Percentiles rank a stretch among this genome's conserved stretches.
phyloP scores from a whole-genome alignment of 192 early-diverging fungal genomes.

The Spizellomyces sp. region DNA sequence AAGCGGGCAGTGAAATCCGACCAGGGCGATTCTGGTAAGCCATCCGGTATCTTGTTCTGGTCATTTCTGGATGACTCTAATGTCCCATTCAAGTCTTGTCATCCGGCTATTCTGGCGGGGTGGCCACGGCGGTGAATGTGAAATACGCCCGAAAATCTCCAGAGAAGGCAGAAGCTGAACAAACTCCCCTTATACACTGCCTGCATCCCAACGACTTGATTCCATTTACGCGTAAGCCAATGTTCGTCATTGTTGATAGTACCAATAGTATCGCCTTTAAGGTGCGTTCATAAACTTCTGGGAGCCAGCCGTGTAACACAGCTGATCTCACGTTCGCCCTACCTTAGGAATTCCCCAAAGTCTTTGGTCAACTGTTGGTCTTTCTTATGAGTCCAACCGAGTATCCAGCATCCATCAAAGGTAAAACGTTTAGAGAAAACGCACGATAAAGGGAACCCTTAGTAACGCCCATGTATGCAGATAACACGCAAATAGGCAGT shows the following conservation, averaged over 20 bases:
- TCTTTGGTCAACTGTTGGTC: constrained; percentile 87
- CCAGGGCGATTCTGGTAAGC: constrained; percentile 41
- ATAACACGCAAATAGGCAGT: constrained; percentile 75
- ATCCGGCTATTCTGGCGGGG: constrained; percentile 67
- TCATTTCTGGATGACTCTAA: no score
- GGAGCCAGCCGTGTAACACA: constrained; percentile 23
- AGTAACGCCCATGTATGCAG: constrained; percentile 23
- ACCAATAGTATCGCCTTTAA: constrained; percentile 84
- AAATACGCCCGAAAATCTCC: constrained; percentile 61
- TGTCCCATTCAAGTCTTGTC: background rate
- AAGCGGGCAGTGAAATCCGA: constrained; percentile 46
- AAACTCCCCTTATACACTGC: constrained; percentile 66
- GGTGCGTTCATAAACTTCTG: constrained; percentile 42
- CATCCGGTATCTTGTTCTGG: background rate
- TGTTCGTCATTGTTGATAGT: constrained; percentile 95
- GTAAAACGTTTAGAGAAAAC: constrained; percentile 38
- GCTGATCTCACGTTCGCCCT: background rate
- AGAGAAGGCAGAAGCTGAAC: constrained; percentile 58
- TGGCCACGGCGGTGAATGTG: constrained; percentile 60
- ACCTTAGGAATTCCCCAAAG: constrained; percentile 70
- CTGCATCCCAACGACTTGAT: constrained; percentile 89
- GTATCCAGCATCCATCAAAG: constrained; percentile 82
- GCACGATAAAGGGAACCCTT: background rate
- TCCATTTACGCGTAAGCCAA: constrained; percentile 92
- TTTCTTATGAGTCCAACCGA: constrained; percentile 87